Base-by-base conservation (phyloP, 2,329 filamentous ascomycete species). In the Colletotrichum tabaci region DNA sequence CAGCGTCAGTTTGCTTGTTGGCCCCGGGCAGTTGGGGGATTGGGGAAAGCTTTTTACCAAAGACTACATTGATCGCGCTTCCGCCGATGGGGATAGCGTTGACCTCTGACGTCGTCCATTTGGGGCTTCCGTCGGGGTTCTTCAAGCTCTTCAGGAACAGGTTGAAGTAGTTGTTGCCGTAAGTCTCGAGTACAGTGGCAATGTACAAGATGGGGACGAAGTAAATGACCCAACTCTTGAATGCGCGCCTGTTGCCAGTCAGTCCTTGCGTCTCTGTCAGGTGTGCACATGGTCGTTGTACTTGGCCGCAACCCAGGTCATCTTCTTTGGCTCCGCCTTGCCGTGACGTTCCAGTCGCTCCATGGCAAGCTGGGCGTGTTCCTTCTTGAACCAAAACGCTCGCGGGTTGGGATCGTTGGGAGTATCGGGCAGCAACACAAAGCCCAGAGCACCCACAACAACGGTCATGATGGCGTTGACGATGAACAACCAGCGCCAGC, bases 401-500 rank as follows among this genome's bases (percentile, higher is more conserved):
- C 69, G 66, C 12, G 69, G 65, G 60, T 69, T 72, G 35, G 79
- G 79, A 3, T 82, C 81, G 18, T 70, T 65, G 7, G 72, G 71
- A 5, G 75, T 58, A n/a, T 71, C 67, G 40, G 72, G 66, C 30
- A 75, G 71, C 4, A 74, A 63, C 15, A 70, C 44, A 30, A 73
- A 74, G n/a, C 66, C 72, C 58, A 63, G 15, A 40, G 71, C 73
- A 21, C 66, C 62, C n/a, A 77, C 75, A 3, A 74, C 72, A 13
- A 78, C 68, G 38, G 76, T 74, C 8, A 72, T 72, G 26, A 78
- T 73, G 44, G 81, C 81, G 69, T 83, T 82, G 69, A 84, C 80
- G 44, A 84, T 76, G 63, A 84, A 84, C 6, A 84, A 77, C 82
- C 82, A 85, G 35, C 80, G 79, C 77, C 77, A 84, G 0, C 80